phyloP scores from a whole-genome alignment of 441 rosid species.

The Pelargonium myrrhifolium region DNA sequence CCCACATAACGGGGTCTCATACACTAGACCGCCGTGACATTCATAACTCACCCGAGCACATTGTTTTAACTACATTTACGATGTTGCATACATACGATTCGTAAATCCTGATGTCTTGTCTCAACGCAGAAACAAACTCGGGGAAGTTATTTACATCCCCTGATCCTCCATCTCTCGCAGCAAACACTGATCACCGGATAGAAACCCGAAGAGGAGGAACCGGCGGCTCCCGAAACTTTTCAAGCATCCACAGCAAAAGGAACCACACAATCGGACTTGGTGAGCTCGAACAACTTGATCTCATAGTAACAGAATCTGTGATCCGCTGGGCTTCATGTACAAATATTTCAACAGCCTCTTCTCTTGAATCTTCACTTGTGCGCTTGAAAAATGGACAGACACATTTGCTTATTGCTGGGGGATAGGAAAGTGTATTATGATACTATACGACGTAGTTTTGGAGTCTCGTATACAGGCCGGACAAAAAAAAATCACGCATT shows the following conservation, averaged over 20 bases:
- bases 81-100: not conserved
- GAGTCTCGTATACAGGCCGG: no score
- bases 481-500: no score
- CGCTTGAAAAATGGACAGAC: not conserved
- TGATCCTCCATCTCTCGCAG: slow-evolving; percentile 24
- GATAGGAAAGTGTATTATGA: not conserved
- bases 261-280: slow-evolving; percentile 70
- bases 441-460: not conserved
- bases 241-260: slow-evolving; percentile 52
- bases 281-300: slow-evolving; percentile 54
- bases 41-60: not conserved
- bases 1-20: no score
- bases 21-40: no score
- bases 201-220: slow-evolving; percentile 36
- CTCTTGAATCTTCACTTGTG: not conserved
- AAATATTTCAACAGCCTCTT: slow-evolving; percentile 24
- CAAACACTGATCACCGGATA: slow-evolving; percentile 26
- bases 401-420: not conserved
- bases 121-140: slow-evolving; percentile 32
- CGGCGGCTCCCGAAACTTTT: slow-evolving; percentile 27
- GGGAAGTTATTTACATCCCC: slow-evolving; percentile 30
- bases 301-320: slow-evolving; percentile 49
- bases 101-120: not conserved
- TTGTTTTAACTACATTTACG: no score
- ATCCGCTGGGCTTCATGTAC: slow-evolving; percentile 87